Base-by-base conservation (phyloP, 2,329 filamentous ascomycete species). In the Polytolypa hystricis region DNA sequence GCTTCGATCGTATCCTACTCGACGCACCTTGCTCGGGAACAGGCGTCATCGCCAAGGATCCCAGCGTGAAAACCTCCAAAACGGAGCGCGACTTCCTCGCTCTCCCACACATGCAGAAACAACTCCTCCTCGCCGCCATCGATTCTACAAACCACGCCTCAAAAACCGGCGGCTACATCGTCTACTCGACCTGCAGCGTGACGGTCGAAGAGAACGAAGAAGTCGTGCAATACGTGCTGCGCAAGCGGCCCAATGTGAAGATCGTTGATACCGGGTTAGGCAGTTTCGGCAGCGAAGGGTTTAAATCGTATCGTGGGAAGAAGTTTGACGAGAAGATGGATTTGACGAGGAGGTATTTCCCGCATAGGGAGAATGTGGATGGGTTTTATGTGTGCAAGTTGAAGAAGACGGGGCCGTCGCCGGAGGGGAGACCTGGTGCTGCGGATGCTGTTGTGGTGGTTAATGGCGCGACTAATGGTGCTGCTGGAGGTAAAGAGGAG, bases 321-420 rank as follows among this genome's bases (percentile, higher is more conserved):
- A 77, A 75, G 41, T 98, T 98, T 64, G 82, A 93, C 56, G 73
- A 81, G 4, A 82, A 76, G 47, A 76, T 98, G 67, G 83, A 81
- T 54, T 69, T 87, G 56, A 87, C 86, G 11, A 71, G 84, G 46
- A 71, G 87, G 39, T 94, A 85, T 67, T 94, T 93, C 63, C 85
- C 86, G 1, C 85, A 94, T 58, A 74, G 81, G 14, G 85, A 91
- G 67, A 94, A 95, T 64, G 86, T 98, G 21, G 91, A 96, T 58
- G 91, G 91, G 46, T 98, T 98, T 77, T 98, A 86, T 58, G 91
- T 98, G 43, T 84, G 86, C 53, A 98, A 98, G 63, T 82, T 98
- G 65, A 87, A 93, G 64, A 98, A 98, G 72, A 76, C 76, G 11
- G 89, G 77, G 0, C 81, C 84, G 3, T 84, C 82, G 27, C 79